A percentile compares a stretch with the other conserved stretches of the same genome.
Conservation (phyloP, 371 early-diverging fungal genomes). For the Quaeritorhiza haematococci region DNA sequence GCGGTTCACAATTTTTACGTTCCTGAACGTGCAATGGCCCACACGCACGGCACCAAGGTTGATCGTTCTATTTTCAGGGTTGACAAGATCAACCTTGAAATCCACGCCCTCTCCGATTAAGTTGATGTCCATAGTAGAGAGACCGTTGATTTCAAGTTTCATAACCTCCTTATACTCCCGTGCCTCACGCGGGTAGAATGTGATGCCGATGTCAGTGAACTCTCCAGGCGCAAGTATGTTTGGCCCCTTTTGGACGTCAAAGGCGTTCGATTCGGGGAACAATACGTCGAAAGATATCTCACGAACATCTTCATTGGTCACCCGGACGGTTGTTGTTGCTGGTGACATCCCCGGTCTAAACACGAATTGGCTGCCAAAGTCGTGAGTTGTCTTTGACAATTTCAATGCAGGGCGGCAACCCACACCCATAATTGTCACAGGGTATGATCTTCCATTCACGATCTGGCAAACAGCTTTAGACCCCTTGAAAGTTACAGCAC, state of each 20-base stretch:
- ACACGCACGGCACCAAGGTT: slow-evolving; percentile 46
- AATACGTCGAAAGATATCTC: slow-evolving; percentile 40
- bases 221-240: slow-evolving; percentile 36
- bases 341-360: slow-evolving; percentile 32
- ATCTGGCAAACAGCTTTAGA: slow-evolving; percentile 38
- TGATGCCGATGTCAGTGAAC: slow-evolving; percentile 21
- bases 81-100: slow-evolving; percentile 30
- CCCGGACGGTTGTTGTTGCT: slow-evolving; percentile 19
- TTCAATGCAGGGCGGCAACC: slow-evolving; percentile 35
- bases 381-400: slow-evolving; percentile 23
- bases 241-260: slow-evolving; percentile 29
- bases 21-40: slow-evolving; percentile 25
- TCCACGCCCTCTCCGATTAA: slow-evolving; percentile 39
- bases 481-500: slow-evolving; percentile 20
- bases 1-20: slow-evolving; percentile 40
- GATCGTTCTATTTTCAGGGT: slow-evolving; percentile 27
- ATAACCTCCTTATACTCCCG: slow-evolving; percentile 28
- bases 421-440: slow-evolving; percentile 28
- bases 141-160: slow-evolving; percentile 42
- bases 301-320: slow-evolving; percentile 43
- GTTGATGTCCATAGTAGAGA: slow-evolving; percentile 33
- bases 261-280: slow-evolving; percentile 10
- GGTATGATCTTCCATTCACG: slow-evolving; percentile 40
- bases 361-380: slow-evolving; percentile 48
- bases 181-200: slow-evolving; percentile 40